phyloP scores from a whole-genome alignment of 2,329 filamentous ascomycete genomes.

The Microcyclosporella mali region DNA sequence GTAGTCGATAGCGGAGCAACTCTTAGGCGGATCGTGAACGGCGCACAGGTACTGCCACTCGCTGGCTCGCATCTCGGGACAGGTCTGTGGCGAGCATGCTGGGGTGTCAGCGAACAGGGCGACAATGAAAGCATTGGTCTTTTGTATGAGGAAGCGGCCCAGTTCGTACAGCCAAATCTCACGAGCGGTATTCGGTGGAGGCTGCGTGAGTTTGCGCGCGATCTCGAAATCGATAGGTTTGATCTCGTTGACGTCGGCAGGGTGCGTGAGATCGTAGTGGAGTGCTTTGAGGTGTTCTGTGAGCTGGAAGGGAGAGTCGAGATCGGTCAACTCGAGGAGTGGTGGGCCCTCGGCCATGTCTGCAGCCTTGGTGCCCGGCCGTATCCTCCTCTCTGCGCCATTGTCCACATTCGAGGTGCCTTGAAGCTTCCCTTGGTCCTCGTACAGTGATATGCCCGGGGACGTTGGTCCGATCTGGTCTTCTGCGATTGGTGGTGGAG shows the following conservation, averaged over 20 bases:
- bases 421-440: conserved; percentile 55
- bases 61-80: conserved; percentile 95
- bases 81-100: conserved; percentile 81
- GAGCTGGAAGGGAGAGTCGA: conserved; percentile 94
- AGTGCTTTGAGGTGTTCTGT: conserved; percentile 95
- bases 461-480: conserved; percentile 82
- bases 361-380: conserved; percentile 81
- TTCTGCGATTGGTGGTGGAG: conserved; percentile 88
- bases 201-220: conserved; percentile 68
- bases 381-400: conserved; percentile 75
- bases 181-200: conserved; percentile 74
- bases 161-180: conserved; percentile 97
- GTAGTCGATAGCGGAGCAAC: conserved; percentile 97
- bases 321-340: conserved; percentile 70
- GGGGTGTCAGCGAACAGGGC: conserved; percentile 88
- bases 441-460: conserved; percentile 57
- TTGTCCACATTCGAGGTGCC: conserved; percentile 57
- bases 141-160: conserved; percentile 88
- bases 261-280: conserved; percentile 72
- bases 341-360: conserved; percentile 93
- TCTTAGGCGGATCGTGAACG: conserved; percentile 92
- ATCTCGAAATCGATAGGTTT: conserved; percentile 69
- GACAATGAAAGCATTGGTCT: conserved; percentile 87
- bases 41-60: conserved; percentile 99
- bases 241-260: conserved; percentile 67